Evolutionary conservation across 2,329 filamentous ascomycete species (phyloP).

Genomic region (Cladorrhinum sp.): DNA sequence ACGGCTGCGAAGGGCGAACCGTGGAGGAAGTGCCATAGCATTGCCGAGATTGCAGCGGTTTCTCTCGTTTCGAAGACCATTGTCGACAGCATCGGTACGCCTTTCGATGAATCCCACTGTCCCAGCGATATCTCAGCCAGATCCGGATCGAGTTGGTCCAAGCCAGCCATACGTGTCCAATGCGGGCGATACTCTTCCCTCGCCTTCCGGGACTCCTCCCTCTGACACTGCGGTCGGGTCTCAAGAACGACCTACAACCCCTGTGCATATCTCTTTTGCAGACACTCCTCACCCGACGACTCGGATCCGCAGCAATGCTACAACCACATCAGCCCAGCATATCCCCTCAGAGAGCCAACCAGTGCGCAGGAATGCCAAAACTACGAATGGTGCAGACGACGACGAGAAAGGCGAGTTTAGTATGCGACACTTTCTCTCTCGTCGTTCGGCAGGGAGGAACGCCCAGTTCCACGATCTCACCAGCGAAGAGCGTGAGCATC

Average conservation of each 20-base stretch:
- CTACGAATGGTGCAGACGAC: background rate
- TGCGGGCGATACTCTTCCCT: background rate
- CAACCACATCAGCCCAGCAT: conserved; percentile 12
- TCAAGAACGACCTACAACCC: background rate
- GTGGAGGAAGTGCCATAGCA: conserved; percentile 27
- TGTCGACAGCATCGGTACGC: background rate
- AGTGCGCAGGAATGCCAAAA: conserved; percentile 8
- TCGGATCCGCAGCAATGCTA: background rate
- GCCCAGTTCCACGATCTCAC: conserved; percentile 53
- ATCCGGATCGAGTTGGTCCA: background rate
- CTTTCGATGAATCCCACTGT: background rate
- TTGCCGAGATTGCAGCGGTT: conserved; percentile 22
- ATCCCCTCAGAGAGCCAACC: background rate
- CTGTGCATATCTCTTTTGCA: conserved; percentile 24
- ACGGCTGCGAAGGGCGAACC: conserved; percentile 33
- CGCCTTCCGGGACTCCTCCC: background rate
- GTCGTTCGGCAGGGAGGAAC: conserved; percentile 46
- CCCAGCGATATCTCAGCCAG: background rate
- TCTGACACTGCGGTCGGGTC: background rate
- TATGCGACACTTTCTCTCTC: conserved; percentile 35
- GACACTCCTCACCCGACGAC: conserved; percentile 14
- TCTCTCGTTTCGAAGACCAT: conserved; percentile 15
- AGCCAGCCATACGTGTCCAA: background rate
- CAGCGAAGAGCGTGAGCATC: conserved; percentile 50
- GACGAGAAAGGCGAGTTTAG: conserved; percentile 18